phyloP scores from a whole-genome alignment of 129 eudicot species.

The Lactuca sativa region DNA sequence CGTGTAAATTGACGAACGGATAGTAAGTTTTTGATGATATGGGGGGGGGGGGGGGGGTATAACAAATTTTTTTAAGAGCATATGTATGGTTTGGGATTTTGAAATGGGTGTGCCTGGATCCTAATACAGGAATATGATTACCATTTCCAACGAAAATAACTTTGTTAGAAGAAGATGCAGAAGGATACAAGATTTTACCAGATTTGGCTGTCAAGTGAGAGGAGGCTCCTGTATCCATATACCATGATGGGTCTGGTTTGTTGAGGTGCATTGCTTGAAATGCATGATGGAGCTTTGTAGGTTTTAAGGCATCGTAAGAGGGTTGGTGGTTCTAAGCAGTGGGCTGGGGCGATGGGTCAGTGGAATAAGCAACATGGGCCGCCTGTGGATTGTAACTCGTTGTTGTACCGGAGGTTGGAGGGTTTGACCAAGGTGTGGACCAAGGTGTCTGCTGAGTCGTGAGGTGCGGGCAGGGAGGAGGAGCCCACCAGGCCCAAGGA shows the following conservation, averaged over 20 bases:
- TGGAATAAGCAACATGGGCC: neutral
- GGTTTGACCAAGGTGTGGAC: too few relatives aligned
- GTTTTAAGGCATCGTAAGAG: neutral
- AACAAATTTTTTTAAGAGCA: neutral
- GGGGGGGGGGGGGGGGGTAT: neutral
- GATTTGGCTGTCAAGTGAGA: neutral
- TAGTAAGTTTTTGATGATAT: neutral
- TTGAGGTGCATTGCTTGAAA: neutral
- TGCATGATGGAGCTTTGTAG: neutral
- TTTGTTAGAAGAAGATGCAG: neutral
- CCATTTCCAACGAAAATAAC: neutral
- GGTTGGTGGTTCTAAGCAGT: neutral
- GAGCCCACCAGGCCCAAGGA: neutral
- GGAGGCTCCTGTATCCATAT: conserved; percentile 1
- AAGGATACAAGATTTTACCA: neutral
- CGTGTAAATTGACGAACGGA: conserved; percentile 4
- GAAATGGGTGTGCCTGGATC: neutral
- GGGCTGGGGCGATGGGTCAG: neutral
- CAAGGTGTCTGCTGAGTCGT: too few relatives aligned
- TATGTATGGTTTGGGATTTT: neutral
- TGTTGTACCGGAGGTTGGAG: too few relatives aligned
- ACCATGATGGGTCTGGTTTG: neutral
- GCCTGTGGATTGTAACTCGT: neutral
- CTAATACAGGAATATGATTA: neutral
- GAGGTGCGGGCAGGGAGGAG: neutral